Evolutionary conservation across 1,284 basidiomycete genomes (phyloP).

Genomic region (Rhizopogon parksii): DNA sequence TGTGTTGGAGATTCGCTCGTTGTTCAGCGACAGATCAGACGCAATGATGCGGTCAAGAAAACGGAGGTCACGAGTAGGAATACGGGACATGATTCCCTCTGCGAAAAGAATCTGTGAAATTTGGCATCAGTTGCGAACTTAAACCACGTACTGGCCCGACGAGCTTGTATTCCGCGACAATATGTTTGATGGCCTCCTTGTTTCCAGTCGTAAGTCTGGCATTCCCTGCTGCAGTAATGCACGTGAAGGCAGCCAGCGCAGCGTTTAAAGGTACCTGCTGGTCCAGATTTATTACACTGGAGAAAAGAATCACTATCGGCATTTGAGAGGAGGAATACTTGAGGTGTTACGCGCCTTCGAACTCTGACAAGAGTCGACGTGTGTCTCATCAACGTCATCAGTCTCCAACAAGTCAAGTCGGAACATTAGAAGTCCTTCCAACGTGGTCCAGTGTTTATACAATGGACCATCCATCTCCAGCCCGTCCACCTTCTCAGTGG

Average conservation of each 20-base stretch:
- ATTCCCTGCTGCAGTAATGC: constrained; percentile 26
- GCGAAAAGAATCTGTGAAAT: neutral
- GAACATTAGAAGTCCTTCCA: constrained; percentile 16
- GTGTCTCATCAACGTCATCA: constrained; percentile 8
- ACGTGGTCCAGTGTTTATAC: constrained; percentile 16
- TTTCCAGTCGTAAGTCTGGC: constrained; percentile 26
- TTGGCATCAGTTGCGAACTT: neutral
- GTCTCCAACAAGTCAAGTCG: constrained; percentile 13
- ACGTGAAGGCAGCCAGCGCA: constrained; percentile 26
- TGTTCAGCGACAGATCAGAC: constrained; percentile 15
- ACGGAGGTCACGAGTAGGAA: constrained; percentile 20
- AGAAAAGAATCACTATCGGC: neutral
- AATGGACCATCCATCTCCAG: constrained; percentile 15
- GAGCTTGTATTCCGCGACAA: constrained; percentile 24
- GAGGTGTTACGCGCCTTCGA: constrained; percentile 12
- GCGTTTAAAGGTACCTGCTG: constrained; percentile 22
- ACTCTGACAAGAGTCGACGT: constrained; percentile 25
- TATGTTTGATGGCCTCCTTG: constrained; percentile 21
- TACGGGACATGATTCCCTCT: constrained; percentile 19
- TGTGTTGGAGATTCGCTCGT: constrained; percentile 15
- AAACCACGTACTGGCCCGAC: constrained; percentile 17
- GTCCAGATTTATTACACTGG: constrained; percentile 23
- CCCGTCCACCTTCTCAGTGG: constrained; percentile 8
- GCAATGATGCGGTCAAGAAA: constrained; percentile 23
- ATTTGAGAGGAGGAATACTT: neutral